A percentile compares a stretch with the other conserved stretches of the same genome.
These are phyloP conservation scores for Jatropha curcas DNA, from an alignment of 345 rosid species.

Conservation along the genomic window DNA sequence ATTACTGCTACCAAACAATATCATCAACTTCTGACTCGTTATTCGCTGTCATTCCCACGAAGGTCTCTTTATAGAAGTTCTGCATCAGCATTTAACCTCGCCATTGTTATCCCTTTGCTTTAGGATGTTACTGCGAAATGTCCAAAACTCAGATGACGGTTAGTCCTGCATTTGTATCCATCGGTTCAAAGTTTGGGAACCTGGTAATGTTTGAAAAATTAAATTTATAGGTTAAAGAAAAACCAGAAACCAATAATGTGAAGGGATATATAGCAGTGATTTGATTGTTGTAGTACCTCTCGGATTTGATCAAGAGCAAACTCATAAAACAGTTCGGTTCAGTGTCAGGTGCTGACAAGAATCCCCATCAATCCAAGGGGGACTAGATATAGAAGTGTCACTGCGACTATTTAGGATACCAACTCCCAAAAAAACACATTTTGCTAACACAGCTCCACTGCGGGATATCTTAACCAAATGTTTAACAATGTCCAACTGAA, in stretches of 20 bases:
- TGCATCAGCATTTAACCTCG: conserved; percentile 50
- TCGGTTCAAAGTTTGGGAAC: conserved; percentile 89
- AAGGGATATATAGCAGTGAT: conserved; percentile 11
- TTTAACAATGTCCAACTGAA: conserved; percentile 84
- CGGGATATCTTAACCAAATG: conserved; percentile 93
- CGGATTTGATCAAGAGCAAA: conserved; percentile 99
- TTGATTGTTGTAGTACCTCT: conserved; percentile 54
- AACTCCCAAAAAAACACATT: conserved; percentile 97
- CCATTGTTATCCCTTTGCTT: conserved; percentile 48
- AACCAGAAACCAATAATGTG: conserved; percentile 16
- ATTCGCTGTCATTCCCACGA: conserved; percentile 73
- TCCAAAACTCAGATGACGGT: conserved; percentile 95
- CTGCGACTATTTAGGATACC: conserved; percentile 74
- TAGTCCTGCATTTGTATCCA: conserved; percentile 98
- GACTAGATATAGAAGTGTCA: conserved; percentile 66
- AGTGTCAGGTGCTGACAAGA: conserved; percentile 62
- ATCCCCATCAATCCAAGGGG: conserved; percentile 69
- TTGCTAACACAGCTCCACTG: conserved; percentile 90
- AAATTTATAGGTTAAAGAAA: conserved; percentile 18
- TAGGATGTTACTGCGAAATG: conserved; percentile 78
- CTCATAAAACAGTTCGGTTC: conserved; percentile 82
- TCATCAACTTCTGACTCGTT: conserved; percentile 80
- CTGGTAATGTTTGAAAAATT: conserved; percentile 37
- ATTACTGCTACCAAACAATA: conserved; percentile 35
- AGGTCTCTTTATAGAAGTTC: conserved; percentile 69